A percentile compares a stretch with the other conserved stretches of the same genome.
phyloP scores from a whole-genome alignment of 2,329 filamentous ascomycete species.

The Ophiostoma montium region DNA sequence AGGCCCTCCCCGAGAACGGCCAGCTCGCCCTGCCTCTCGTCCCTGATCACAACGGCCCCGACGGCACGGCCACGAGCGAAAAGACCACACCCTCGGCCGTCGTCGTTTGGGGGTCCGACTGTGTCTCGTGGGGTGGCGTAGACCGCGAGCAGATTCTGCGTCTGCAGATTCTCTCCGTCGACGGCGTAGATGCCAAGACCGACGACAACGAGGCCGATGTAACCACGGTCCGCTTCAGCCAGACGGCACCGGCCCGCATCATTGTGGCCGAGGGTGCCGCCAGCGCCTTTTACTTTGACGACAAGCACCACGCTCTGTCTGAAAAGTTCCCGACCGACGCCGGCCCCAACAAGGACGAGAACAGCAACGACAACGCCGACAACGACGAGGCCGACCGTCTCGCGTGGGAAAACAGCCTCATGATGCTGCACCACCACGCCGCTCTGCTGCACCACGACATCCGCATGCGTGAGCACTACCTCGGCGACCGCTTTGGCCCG shows the following conservation, averaged over 20 bases:
- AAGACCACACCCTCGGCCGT: constrained; percentile 19
- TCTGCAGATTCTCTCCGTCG: constrained; percentile 28
- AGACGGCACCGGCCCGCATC: constrained; percentile 28
- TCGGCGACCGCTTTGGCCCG: constrained; percentile 8
- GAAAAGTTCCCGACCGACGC: background rate
- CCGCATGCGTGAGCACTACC: constrained; percentile 8
- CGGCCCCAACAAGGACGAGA: background rate
- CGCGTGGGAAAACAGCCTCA: constrained; percentile 10
- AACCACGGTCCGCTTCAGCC: constrained; percentile 30
- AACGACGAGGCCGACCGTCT: constrained; percentile 8
- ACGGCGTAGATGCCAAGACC: constrained; percentile 21
- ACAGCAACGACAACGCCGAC: background rate
- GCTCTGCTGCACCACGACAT: constrained; percentile 10
- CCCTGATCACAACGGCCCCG: constrained; percentile 15
- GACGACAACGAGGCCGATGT: constrained; percentile 12
- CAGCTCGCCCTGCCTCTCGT: constrained; percentile 27
- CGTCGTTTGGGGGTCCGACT: constrained; percentile 34
- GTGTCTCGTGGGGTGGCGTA: constrained; percentile 25
- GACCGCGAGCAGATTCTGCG: constrained; percentile 30
- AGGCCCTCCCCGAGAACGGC: constrained; percentile 27
- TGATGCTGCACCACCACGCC: constrained; percentile 4
- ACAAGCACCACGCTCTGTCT: background rate
- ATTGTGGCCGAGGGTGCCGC: constrained; percentile 27
- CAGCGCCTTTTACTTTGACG: constrained; percentile 17
- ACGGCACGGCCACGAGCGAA: background rate